Conservation (phyloP, 176 grass and related monocot species). For the Cenchrus purpureus region DNA sequence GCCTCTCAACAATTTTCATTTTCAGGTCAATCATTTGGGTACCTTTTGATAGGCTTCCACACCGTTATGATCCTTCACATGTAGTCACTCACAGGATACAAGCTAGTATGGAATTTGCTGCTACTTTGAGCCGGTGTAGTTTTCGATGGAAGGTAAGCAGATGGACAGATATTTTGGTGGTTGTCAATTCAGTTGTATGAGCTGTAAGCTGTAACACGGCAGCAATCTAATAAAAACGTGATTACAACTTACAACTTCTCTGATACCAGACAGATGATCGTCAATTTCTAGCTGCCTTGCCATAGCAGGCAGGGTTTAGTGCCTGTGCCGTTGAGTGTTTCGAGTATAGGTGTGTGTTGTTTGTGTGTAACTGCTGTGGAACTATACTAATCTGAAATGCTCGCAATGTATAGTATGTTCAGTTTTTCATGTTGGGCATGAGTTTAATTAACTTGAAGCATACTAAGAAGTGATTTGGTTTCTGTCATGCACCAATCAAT, state of each 20-base stretch:
- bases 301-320: not conserved
- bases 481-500: not conserved
- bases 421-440: not conserved
- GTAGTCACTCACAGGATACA: constrained; percentile 82
- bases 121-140: constrained; percentile 51
- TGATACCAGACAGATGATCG: not conserved
- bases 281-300: not conserved
- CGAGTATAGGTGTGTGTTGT: not conserved
- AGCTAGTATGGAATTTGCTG: constrained; percentile 68
- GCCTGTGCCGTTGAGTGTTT: not conserved
- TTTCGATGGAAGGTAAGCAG: constrained; percentile 52
- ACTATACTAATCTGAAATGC: constrained; percentile 22
- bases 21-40: constrained; percentile 90
- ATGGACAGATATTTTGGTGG: constrained; percentile 63
- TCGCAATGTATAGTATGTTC: not conserved
- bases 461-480: constrained; percentile 15
- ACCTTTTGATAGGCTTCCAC: constrained; percentile 73
- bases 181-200: constrained; percentile 75
- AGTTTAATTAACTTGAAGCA: not conserved
- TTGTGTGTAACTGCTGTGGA: constrained; percentile 14
- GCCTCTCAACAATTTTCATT: constrained; percentile 16
- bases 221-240: constrained; percentile 19
- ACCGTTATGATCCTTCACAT: constrained; percentile 82
- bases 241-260: constrained; percentile 20
- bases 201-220: not conserved